Evolutionary conservation across 2,329 filamentous ascomycete species (phyloP), one percentile per base, ranked within the genome.

Genomic region (Sodiomyces alkalinus): DNA sequence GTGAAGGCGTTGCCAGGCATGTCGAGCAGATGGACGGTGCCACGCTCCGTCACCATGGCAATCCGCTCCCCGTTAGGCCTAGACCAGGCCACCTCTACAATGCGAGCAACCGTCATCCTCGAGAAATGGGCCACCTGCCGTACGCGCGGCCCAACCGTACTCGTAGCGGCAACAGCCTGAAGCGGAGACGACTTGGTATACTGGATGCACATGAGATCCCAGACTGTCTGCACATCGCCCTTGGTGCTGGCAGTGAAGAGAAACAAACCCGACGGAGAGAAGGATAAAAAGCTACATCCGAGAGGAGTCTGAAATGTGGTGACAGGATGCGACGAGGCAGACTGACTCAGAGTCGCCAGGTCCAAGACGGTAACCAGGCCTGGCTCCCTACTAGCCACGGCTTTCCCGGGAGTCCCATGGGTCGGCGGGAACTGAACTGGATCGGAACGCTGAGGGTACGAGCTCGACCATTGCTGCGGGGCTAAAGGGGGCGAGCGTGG

Each of bases 11-110:
- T 80, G 25, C 72, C 64, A 7, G 85, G 83, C 51, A 96, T 70
- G 39, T 93, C 81, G 38, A 93, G 76, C 23, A 96, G 69, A 53
- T 98, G 90, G 8, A 94, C 75, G 7, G 90, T 98, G n/a, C 87
- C 85, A 41, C 86, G 80, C 44, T 92, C 83, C 1, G 90, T 96
- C 16, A 94, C 74, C 55, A 98, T 75, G 2, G 86, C 87, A 21
- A 92, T 58, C 33, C 80, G 76, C 46, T 92, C 81, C 14, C 81
- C 82, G 31, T 76, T 75, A 4, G 81, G 81, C 30, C 71, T 68
- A 2, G 79, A 78, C 90, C 90, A 98, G 3, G 75, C 73, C 22
- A 93, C 80, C 44, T 94, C 87, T 14, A 94, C 70, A 31, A 96
- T 82, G 30, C 81, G 80, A 3, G 90, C 83, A 27, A 87, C 79